phyloP scores from a whole-genome alignment of 345 rosid genomes.

The Arabidopsis suecica region DNA sequence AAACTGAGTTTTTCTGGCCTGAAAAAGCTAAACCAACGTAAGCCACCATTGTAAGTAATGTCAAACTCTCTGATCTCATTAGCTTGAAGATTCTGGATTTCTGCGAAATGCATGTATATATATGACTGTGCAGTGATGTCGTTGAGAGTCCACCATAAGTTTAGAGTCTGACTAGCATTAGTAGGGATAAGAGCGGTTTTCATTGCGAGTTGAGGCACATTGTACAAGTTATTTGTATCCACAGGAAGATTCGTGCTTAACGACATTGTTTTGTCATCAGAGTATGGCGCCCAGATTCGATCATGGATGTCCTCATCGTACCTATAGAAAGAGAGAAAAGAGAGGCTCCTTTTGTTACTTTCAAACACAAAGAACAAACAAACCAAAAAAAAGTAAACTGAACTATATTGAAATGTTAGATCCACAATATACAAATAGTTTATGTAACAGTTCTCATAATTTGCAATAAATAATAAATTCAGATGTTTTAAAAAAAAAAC shows the following conservation, averaged over 20 bases:
- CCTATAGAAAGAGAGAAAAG: neutral
- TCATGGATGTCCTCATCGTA: neutral
- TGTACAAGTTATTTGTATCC: neutral
- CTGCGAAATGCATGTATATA: conserved; percentile 51
- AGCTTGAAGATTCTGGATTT: conserved; percentile 20
- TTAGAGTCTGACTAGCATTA: conserved; percentile 27
- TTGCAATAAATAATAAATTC: no score
- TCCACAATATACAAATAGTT: no score
- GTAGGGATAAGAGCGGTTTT: neutral
- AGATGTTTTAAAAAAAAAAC: no score
- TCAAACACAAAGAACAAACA: neutral
- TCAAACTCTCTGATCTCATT: conserved; percentile 42
- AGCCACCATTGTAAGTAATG: conserved; percentile 28
- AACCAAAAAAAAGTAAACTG: neutral
- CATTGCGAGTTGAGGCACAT: neutral
- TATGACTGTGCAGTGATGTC: conserved; percentile 11
- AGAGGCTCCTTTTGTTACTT: neutral
- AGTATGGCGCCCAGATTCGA: neutral
- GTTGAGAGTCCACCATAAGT: neutral
- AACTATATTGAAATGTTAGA: no score
- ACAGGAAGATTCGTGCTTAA: neutral
- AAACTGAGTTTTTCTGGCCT: conserved; percentile 24
- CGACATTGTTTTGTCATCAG: neutral
- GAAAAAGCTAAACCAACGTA: conserved; percentile 9
- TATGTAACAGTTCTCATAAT: no score